phyloP scores from a whole-genome alignment of 345 rosid genomes.

The thale cress (Arabidopsis thaliana) region TAIR10.1 NC_003070.9:688501-689000 shows the following conservation, averaged over 20 bases:
- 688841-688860: conserved; percentile 99
- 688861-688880: conserved; percentile 98
- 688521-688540: conserved; percentile 84
- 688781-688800: conserved; percentile 97
- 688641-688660: not conserved
- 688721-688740: conserved; percentile 98
- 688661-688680: conserved; percentile 54
- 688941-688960: conserved; percentile 84
- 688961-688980: not conserved
- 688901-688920: conserved; percentile 98
- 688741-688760: conserved; percentile 94
- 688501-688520: conserved; percentile 99
- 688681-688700: conserved; percentile 88
- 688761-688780: conserved; percentile 96
- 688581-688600: conserved; percentile 93
- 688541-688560: conserved; percentile 79
- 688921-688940: conserved; percentile 96
- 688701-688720: conserved; percentile 89
- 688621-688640: conserved; percentile 1
- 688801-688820: conserved; percentile 86
- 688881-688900: conserved; percentile 99
- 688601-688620: conserved; percentile 54
- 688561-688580: conserved; percentile 82
- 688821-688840: conserved; percentile 99
- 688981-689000: not conserved